Base-by-base conservation (phyloP, 192 early-diverging fungal genomes). In the Allomyces macrogynus region DNA sequence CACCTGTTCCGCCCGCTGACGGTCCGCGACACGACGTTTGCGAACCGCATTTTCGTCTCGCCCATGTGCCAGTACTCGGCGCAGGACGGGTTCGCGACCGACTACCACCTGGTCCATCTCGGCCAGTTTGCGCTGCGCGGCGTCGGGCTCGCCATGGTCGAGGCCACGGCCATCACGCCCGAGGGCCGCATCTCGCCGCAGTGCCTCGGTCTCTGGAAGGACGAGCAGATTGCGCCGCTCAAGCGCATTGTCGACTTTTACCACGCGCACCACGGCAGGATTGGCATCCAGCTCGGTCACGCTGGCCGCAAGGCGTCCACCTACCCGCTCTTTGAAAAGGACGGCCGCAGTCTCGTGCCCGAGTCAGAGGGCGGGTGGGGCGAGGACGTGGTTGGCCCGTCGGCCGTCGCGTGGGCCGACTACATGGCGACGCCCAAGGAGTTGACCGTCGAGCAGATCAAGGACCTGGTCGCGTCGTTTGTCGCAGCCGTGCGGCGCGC, bases 31-130 rank as follows among this genome's bases (percentile, higher is more conserved):
- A 63, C 86, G 26, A 85, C 78, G 12, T 75, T 89, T 65, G 86
- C 86, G 61, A 94, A 93, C 76, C 81, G 90, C 22, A 70, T 88
- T 23, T 77, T 73, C 5, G 83, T 90, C 54, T 80, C 87, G 23
- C 92, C 91, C 63, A 93, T 91, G 89, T 92, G 90, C 75, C 83
- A 78, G 81, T 89, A 88, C 72, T 82, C 82, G n/a, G 70, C 78
- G 9, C 64, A 78, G 20, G 82, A 88, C 69, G 89, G 87, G 0
- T 78, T 77, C 61, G 67, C 81, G 24, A 87, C 74, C 16, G 80
- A 87, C 69, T 87, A 78, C 63, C 85, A 89, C 62, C 61, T 87
- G 1, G 79, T 71, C 20, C 81, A 81, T 70, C 72, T 71, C 27
- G 81, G 86, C 54, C 79, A 86, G 61, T 88, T 75, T 64, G 90